A percentile compares a stretch with the other conserved stretches of the same genome.
Conservation (phyloP, 352 stramenopile species). For the Hyaloperonospora arabidopsidis region DNA sequence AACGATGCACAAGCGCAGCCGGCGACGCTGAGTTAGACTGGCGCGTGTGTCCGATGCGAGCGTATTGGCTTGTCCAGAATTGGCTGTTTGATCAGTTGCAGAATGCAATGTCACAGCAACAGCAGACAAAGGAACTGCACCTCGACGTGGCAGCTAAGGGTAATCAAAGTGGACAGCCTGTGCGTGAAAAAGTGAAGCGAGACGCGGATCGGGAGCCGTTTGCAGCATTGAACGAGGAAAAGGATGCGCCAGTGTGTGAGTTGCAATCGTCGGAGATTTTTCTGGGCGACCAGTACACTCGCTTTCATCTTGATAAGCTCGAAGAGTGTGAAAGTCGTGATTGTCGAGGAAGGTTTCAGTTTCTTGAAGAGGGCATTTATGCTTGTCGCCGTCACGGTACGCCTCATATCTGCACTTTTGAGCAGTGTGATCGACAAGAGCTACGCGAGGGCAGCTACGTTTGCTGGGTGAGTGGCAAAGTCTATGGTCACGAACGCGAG, state of each 20-base stretch:
- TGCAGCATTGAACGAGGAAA: background rate
- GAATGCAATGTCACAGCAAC: slow-evolving; percentile 9
- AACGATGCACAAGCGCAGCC: slow-evolving; percentile 55
- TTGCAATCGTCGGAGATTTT: slow-evolving; percentile 51
- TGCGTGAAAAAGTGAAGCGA: slow-evolving; percentile 13
- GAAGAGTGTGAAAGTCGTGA: slow-evolving; percentile 30
- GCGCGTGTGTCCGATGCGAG: slow-evolving; percentile 60
- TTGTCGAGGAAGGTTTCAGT: slow-evolving; percentile 49
- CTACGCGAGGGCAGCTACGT: slow-evolving; percentile 48
- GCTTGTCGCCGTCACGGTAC: slow-evolving; percentile 57
- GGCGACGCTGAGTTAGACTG: slow-evolving; percentile 51
- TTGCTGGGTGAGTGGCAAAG: slow-evolving; percentile 54
- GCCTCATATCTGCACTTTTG: slow-evolving; percentile 67
- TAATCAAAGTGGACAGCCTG: slow-evolving; percentile 14
- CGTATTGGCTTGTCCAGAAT: slow-evolving; percentile 73
- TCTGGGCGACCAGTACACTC: slow-evolving; percentile 46
- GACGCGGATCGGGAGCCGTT: slow-evolving; percentile 2
- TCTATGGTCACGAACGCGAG: slow-evolving; percentile 61
- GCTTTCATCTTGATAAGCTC: slow-evolving; percentile 42
- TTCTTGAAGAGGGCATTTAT: slow-evolving; percentile 66
- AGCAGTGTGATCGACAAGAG: slow-evolving; percentile 59
- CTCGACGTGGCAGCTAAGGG: slow-evolving; percentile 7
- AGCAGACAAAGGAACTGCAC: slow-evolving; percentile 16
- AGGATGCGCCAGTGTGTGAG: slow-evolving; percentile 10
- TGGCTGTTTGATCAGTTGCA: slow-evolving; percentile 72